Percentiles rank a stretch among this genome's conserved stretches.
phyloP scores from a whole-genome alignment of 164 flowering plant species.

The Malania oleifera region DNA sequence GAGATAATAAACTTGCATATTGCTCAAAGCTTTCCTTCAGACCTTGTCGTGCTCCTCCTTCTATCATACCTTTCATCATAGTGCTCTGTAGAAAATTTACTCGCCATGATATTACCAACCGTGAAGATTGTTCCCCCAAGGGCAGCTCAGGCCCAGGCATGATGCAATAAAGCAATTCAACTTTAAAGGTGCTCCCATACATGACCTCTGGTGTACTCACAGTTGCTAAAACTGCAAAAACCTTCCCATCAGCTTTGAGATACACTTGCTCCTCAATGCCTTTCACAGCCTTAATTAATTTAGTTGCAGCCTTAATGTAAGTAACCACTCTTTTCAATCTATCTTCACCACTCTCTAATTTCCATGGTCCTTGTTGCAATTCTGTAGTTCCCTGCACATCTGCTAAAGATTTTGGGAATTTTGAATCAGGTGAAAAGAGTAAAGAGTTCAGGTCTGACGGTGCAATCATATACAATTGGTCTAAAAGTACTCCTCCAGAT shows the following conservation, averaged over 20 bases:
- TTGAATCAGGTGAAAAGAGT: constrained; percentile 68
- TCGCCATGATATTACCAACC: constrained; percentile 79
- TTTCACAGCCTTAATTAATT: constrained; percentile 71
- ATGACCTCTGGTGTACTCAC: constrained; percentile 90
- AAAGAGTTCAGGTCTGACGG: constrained; percentile 66
- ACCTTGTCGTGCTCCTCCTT: constrained; percentile 84
- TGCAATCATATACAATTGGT: constrained; percentile 54
- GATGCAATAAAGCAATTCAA: constrained; percentile 74
- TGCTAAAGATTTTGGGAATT: constrained; percentile 41
- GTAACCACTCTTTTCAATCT: constrained; percentile 58
- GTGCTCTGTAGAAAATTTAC: constrained; percentile 86
- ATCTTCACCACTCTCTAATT: constrained; percentile 52
- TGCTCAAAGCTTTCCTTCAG: constrained; percentile 72
- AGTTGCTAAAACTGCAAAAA: constrained; percentile 56
- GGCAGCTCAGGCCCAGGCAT: constrained; percentile 82
- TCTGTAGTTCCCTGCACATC: constrained; percentile 79
- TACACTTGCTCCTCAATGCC: constrained; percentile 85
- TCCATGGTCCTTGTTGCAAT: constrained; percentile 64
- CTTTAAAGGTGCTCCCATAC: constrained; percentile 67
- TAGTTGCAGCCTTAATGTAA: constrained; percentile 65
- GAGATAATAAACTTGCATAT: constrained; percentile 44
- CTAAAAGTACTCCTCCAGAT: constrained; percentile 74
- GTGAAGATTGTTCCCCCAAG: constrained; percentile 69
- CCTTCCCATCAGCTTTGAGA: constrained; percentile 76
- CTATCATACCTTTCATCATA: constrained; percentile 95